Percentiles rank a stretch among this genome's conserved stretches.
Evolutionary conservation across 768 basidiomycete species (phyloP).

Genomic region (Lactifluus rugatus): DNA sequence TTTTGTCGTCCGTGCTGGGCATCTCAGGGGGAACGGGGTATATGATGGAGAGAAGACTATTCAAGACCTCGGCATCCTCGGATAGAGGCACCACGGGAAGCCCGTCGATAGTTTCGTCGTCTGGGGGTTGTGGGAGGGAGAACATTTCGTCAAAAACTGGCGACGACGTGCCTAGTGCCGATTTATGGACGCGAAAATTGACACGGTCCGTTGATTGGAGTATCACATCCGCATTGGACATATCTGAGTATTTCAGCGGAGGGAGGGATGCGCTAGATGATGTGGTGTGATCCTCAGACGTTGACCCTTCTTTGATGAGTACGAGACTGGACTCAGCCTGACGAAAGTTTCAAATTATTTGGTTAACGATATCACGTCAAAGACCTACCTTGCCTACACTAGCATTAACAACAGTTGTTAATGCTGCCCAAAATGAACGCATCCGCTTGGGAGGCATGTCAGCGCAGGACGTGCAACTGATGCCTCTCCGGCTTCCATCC

Average conservation of each 20-base stretch:
- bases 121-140: background rate
- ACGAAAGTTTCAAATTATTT: background rate
- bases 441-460: background rate
- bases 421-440: background rate
- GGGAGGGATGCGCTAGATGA: too few species aligned
- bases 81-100: background rate
- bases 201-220: background rate
- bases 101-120: background rate
- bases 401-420: background rate
- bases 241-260: background rate
- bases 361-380: background rate
- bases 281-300: background rate
- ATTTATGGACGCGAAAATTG: background rate
- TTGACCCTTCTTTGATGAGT: background rate
- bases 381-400: background rate
- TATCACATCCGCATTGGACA: background rate
- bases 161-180: background rate
- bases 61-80: background rate
- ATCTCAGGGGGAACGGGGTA: background rate
- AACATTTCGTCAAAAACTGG: background rate
- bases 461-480: background rate
- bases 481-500: too few species aligned
- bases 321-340: background rate
- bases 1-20: background rate
- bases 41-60: conserved; percentile 1